Evolutionary conservation across 176 grass and related monocot species (phyloP).

Genomic region (Oryza longistaminata): DNA sequence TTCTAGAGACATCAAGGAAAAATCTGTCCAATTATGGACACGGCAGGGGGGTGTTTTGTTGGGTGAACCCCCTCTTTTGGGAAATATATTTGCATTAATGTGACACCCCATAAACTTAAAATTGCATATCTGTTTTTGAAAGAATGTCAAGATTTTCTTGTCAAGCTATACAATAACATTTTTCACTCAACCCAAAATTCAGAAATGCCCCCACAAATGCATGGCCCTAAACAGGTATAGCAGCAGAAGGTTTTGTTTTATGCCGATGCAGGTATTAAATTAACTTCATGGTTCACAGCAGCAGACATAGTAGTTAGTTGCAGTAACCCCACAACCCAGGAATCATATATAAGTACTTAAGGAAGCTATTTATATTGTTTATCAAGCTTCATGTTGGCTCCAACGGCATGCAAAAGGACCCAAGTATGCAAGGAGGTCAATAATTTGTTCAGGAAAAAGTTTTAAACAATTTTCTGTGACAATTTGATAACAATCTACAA

Average conservation of each 20-base stretch:
- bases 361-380: conserved; percentile 2
- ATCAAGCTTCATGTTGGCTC: background rate
- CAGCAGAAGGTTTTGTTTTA: background rate
- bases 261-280: background rate
- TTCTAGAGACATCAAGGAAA: too few species aligned
- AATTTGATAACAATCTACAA: background rate
- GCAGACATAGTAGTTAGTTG: background rate
- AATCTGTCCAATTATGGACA: background rate
- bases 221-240: background rate
- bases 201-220: background rate
- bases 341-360: background rate
- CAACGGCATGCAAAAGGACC: background rate
- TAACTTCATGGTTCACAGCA: background rate
- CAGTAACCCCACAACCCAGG: background rate
- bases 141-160: background rate
- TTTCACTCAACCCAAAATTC: background rate
- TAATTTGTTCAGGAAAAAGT: background rate
- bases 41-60: too few species aligned
- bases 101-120: background rate
- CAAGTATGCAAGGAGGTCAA: background rate
- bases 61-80: background rate
- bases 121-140: background rate
- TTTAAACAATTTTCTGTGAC: background rate
- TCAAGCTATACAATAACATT: background rate
- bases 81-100: background rate